Evolutionary conservation across 306 rosid species (phyloP), one percentile per base, ranked within the genome.

Genomic region (Glycine latifolia): DNA sequence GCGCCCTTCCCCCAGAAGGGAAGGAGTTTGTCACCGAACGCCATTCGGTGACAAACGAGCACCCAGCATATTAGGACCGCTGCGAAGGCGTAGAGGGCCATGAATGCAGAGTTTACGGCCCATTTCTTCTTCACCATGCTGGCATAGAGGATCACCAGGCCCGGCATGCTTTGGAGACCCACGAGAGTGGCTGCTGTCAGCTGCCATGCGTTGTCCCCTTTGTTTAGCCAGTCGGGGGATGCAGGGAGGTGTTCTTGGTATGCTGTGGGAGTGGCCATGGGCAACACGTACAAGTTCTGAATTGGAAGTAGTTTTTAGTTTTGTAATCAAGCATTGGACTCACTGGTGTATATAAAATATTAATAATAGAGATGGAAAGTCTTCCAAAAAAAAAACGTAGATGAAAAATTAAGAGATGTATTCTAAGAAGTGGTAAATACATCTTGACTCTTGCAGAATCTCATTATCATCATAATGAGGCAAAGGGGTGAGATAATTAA

Each of bases 1-100:
- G 85, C 89, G 31, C 85, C 85, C 52, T 80, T 87, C 2, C 89
- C 89, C 87, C 89, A 87, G 15, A 87, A 87, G 31, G 89, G 89
- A 52, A 87, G 58, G n/a, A 83, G 85, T 60, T 77, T 3, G 4
- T 87, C 85, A 1, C 87, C 89, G 48, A 83, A 87, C 6, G 89
- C 86, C 89, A 87, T 87, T 12, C 86, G 83, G 81, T 62, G 83
- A 59, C 83, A 63, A 8, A 85, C 17, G 1, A 87, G 87, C 15
- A 87, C 87, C 89, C 89, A 87, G 6, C 81, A 86, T 4, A 85
- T 76, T 10, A 87, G 65, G 2, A 81, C 87, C 3, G 89, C 89
- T 1, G 83, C 89, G 0, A 72, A 87, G 58, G 85, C 87, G 48
- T 83, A 81, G 17, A 84, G 87, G n/a, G 87, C 87, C 89, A 83